Percentiles rank a stretch among this genome's conserved stretches.
These are phyloP conservation scores for Penicillium paradoxum DNA, from an alignment of 495 filamentous ascomycete species.

Conservation along the genomic window DNA sequence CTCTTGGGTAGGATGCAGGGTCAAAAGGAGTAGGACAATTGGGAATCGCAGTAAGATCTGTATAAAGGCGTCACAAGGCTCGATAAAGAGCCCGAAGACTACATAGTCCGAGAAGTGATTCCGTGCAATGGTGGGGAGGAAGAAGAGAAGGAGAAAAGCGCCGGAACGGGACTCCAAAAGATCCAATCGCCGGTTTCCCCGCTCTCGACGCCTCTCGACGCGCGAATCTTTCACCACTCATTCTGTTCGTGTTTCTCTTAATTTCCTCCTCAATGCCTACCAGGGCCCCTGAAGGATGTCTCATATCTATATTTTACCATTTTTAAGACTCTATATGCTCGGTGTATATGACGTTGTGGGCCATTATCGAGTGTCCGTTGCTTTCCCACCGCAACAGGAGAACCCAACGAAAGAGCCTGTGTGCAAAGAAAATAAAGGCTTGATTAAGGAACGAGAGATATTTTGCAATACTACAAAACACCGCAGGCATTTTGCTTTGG, in stretches of 20 bases:
- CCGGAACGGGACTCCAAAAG: slow-evolving; percentile 35
- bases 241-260: slow-evolving; percentile 6
- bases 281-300: neutral
- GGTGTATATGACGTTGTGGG: neutral
- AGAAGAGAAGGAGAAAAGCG: slow-evolving; percentile 32
- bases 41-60: slow-evolving; percentile 28
- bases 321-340: neutral
- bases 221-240: slow-evolving; percentile 18
- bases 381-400: neutral
- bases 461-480: neutral
- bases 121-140: slow-evolving; percentile 30
- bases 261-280: neutral
- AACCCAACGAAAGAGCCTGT: neutral
- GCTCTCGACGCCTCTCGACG: slow-evolving; percentile 26
- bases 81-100: slow-evolving; percentile 37
- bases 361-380: neutral
- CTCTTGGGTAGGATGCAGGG: slow-evolving; percentile 14
- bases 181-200: slow-evolving; percentile 33
- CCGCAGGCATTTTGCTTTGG: neutral
- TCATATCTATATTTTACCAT: neutral
- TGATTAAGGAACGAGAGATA: neutral
- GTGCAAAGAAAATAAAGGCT: neutral
- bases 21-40: slow-evolving; percentile 17
- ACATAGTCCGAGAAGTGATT: slow-evolving; percentile 39
- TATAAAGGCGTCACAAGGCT: slow-evolving; percentile 34